Base-by-base conservation (phyloP, 169 alveolate genomes). In the Babesia gibsoni region DNA sequence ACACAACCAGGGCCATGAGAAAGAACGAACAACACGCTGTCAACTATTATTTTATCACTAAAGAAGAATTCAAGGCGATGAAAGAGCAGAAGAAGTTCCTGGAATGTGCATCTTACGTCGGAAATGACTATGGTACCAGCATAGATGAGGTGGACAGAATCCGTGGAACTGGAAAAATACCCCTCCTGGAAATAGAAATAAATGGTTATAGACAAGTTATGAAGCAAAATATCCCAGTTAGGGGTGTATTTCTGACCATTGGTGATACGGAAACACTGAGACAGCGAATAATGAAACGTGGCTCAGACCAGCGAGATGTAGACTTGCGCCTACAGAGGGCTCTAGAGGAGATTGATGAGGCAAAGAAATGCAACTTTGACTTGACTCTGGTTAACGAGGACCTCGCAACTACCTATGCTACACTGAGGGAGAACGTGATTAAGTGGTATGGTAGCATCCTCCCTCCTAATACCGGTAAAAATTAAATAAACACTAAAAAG, bases 171-270 rank as follows among this genome's bases (percentile, higher is more conserved):
- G 81, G 83, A 36, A 85, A 91, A 82, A 84, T 93, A 33, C 93
- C 95, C 33, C 25, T 93, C 16, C 59, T 94, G 32, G 97, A 94
- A 56, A 93, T 93, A 52, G 96, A 94, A 81, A 91, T 94, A 0
- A 73, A 91, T 67, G 97, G 97, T 20, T 95, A 88, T 27, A 72
- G 72, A 32, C 90, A 91, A 42, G 45, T 94, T 3, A 52, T 70
- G 52, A 49, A 56, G 12, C 57, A 67, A 10, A 58, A 78, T 25
- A 58, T 89, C 29, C 69, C 80, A 3, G 20, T 89, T 16, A 83
- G 82, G 46, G 86, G 88, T 35, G 74, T 94, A 8, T 91, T 92
- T 72, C 79, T 94, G 25, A 67, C 64, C 37, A 93, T 95, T 22
- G 91, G 93, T 0, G 65, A 73, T 23, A 56, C 68, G 16, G 90